These are phyloP conservation scores for Maudiozyma bulderi DNA, from an alignment of 805 yeast species.

Conservation along the genomic window DNA sequence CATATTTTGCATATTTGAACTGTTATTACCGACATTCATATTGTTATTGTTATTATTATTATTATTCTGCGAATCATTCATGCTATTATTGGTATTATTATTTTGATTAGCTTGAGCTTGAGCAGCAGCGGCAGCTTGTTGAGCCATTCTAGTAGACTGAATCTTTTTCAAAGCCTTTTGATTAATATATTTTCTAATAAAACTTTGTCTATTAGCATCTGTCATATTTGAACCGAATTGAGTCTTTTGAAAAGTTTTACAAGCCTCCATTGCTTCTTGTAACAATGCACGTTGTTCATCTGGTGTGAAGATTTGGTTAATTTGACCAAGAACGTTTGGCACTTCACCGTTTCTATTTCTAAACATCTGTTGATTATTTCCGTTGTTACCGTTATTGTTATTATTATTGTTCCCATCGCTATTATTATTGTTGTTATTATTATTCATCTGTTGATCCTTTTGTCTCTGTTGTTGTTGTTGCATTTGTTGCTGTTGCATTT, in stretches of 20 bases:
- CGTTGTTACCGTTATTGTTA: not conserved
- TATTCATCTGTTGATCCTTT: not conserved
- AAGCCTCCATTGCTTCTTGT: constrained; percentile 30
- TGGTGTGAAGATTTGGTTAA: constrained; percentile 28
- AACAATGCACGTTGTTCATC: constrained; percentile 29
- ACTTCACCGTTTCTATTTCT: constrained; percentile 24
- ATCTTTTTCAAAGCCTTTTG: constrained; percentile 30
- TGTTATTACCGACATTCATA: not conserved
- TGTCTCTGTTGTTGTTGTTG: constrained; percentile 7
- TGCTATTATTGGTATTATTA: constrained; percentile 1
- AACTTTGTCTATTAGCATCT: constrained; percentile 24
- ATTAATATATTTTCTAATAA: constrained; percentile 29
- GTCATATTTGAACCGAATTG: constrained; percentile 22
- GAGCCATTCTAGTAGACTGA: constrained; percentile 23
- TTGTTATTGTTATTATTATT: not conserved
- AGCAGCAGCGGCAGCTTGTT: constrained; percentile 13
- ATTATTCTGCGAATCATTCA: not conserved
- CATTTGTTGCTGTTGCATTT: constrained; percentile 9
- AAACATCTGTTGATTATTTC: constrained; percentile 13
- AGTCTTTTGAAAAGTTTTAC: constrained; percentile 28
- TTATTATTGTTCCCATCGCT: constrained; percentile 5
- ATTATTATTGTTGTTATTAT: constrained; percentile 11
- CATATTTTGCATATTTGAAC: not conserved
- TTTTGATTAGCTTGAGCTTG: constrained; percentile 4
- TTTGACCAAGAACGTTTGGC: constrained; percentile 27